Evolutionary conservation across 2,329 filamentous ascomycete species (phyloP), one percentile per base, ranked within the genome.

Genomic region (Purpureocillium takamizusanense): DNA sequence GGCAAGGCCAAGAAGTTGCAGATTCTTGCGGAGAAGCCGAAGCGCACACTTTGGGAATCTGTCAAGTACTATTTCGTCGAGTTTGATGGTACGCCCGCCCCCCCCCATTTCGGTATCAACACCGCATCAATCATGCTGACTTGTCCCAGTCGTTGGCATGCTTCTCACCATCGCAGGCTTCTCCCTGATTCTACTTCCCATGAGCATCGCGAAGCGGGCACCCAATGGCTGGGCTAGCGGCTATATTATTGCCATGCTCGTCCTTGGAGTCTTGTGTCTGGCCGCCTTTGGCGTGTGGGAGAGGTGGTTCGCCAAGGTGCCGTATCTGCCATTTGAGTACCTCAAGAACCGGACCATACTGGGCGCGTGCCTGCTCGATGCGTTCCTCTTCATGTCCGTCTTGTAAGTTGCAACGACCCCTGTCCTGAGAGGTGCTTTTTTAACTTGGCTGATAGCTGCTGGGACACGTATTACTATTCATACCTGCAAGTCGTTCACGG

Each of bases 251-350:
- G 62, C 58, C 35, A 64, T 70, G 49, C 58, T 69, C 21, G 63
- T 78, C 3, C 46, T 78, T 8, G 76, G 76, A 2, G 57, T 63
- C 3, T 51, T 69, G 0, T 62, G 67, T n/a, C 51, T 79, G 3
- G 51, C 61, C 4, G 50, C 56, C 7, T 77, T 82, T 37, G 69
- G 59, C 2, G 44, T 72, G 2, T 79, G 73, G 66, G 79, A 83
- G 33, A 39, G 21, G 31, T 78, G 71, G 66, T 76, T 81, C 56
- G 64, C 57, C 16, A 75, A 61, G 29, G 56, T 73, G 33, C 71
- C 77, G 0, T 70, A 81, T 52, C 61, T 82, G 35, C 72, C 67
- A 3, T 72, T 60, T 49, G 51, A 57, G 40, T 60, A 74, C 51
- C 55, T 75, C 42, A 57, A 59, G 34, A 56, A 71, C 35, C 54